A percentile compares a stretch with the other conserved stretches of the same genome.
Conservation (phyloP, 2,329 filamentous ascomycete genomes). For the Aspergillus brasiliensis region DNA sequence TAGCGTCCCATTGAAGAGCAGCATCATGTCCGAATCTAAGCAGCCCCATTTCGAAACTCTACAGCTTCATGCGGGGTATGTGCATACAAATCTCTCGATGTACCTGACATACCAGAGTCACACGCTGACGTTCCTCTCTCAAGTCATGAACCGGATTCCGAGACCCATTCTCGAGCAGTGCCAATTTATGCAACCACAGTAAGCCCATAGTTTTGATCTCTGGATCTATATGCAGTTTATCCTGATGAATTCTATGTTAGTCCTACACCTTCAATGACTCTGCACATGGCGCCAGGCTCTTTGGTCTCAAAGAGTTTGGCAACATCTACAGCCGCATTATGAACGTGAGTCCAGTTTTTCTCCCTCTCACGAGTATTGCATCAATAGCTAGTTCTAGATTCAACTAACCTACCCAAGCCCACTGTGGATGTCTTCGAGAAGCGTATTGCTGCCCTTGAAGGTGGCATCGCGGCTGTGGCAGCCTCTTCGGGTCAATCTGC, state of each 20-base stretch:
- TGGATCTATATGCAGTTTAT: neutral
- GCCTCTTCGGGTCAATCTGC: slow-evolving; percentile 85
- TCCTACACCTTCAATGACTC: slow-evolving; percentile 95
- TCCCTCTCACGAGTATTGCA: neutral
- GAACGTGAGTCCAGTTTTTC: slow-evolving; percentile 65
- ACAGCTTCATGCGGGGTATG: slow-evolving; percentile 81
- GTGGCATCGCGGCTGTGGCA: slow-evolving; percentile 82
- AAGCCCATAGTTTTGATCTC: slow-evolving; percentile 21
- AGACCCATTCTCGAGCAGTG: slow-evolving; percentile 85
- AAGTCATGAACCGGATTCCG: slow-evolving; percentile 76
- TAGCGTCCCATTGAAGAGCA: neutral
- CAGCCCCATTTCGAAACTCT: slow-evolving; percentile 74
- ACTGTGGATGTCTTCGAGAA: slow-evolving; percentile 97
- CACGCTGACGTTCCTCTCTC: neutral
- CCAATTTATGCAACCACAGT: slow-evolving; percentile 94
- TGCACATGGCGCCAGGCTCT: slow-evolving; percentile 89
- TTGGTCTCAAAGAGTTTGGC: slow-evolving; percentile 93
- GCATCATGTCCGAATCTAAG: slow-evolving; percentile 39
- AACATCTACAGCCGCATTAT: slow-evolving; percentile 98
- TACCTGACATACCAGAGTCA: neutral
- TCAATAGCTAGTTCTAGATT: neutral
- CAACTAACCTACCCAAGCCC: slow-evolving; percentile 56
- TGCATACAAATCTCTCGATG: slow-evolving; percentile 6
- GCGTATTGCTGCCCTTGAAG: slow-evolving; percentile 91
- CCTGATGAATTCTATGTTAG: slow-evolving; percentile 43